Base-by-base conservation (phyloP, 345 rosid genomes). In the Ceriops tagal region DNA sequence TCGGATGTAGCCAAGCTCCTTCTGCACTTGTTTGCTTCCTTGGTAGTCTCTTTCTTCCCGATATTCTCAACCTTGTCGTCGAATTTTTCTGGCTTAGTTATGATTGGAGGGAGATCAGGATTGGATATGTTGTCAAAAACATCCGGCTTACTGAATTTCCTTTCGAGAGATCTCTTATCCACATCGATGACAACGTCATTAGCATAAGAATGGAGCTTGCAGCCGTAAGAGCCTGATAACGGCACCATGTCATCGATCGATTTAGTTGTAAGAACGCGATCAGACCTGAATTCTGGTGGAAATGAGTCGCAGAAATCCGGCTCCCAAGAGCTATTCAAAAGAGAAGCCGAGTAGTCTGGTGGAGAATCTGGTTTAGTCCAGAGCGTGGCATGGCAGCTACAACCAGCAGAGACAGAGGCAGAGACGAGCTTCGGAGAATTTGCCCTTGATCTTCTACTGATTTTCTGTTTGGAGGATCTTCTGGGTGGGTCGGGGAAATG, bases 211-310 rank as follows among this genome's bases (percentile, higher is more conserved):
- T 74, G 68, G 77, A 53, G 69, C 26, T 66, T 71, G 53, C 73
- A 75, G 71, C 62, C 61, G 64, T 80, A 70, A 35, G 86, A 80
- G 62, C 74, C 80, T 19, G 83, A 83, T 80, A 67, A 79, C 13
- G 84, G 74, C 49, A 80, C 75, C 87, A 66, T 73, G 32, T 81
- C 49, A 52, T 72, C 73, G 58, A 78, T 73, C 22, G 59, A 55
- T 1, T 80, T 79, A 0, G 82, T 68, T 5, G 83, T 64, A 34
- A 92, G 91, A 55, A 81, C 76, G 21, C 83, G 75, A 74, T 90
- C 98, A 8, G 84, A 82, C 80, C 93, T 80, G 82, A 80, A 80
- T 52, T 92, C 93, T 9, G 88, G 85, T 7, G 84, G 80, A 49
- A 80, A 81, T 30, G 78, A 68, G 4, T 74, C 70, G 5, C 64